A percentile compares a stretch with the other conserved stretches of the same genome.
These are phyloP conservation scores for Diaporthe sp. DNA, from an alignment of 2,329 filamentous ascomycete genomes.

Conservation along the genomic window DNA sequence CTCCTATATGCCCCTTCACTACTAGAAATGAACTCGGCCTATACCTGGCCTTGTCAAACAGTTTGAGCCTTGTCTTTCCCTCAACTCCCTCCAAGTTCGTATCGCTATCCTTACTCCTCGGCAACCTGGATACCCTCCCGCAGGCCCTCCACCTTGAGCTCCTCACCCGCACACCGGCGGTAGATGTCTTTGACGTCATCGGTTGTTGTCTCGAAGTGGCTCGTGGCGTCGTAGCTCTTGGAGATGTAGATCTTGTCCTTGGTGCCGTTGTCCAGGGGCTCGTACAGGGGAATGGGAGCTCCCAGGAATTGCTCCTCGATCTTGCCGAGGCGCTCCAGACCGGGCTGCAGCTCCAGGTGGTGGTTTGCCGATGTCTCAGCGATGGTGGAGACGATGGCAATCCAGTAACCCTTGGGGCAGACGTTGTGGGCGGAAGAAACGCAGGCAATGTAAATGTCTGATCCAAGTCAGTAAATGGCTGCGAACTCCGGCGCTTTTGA, in stretches of 20 bases:
- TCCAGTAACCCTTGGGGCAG: conserved; percentile 98
- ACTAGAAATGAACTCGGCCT: conserved; percentile 17
- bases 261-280: conserved; percentile 84
- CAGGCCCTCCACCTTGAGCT: conserved; percentile 88
- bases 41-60: conserved; percentile 17
- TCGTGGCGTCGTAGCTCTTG: conserved; percentile 98
- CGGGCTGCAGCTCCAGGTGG: conserved; percentile 93
- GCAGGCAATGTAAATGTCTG: conserved; percentile 96
- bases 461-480: conserved; percentile 36
- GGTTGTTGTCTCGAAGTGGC: conserved; percentile 92
- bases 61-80: conserved; percentile 2
- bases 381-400: conserved; percentile 98
- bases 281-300: conserved; percentile 91
- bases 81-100: neutral
- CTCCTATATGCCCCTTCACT: conserved; percentile 9
- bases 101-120: conserved; percentile 67
- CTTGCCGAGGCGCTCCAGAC: conserved; percentile 89
- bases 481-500: neutral
- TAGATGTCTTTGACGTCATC: conserved; percentile 98
- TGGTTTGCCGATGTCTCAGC: conserved; percentile 93
- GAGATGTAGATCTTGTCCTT: conserved; percentile 97
- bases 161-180: conserved; percentile 82
- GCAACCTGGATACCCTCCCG: conserved; percentile 82
- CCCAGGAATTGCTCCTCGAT: conserved; percentile 99
- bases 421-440: conserved; percentile 97